Percentiles rank a stretch among this genome's conserved stretches.
Evolutionary conservation across 1,284 basidiomycete species (phyloP).

Genomic region (Chiua sp.): DNA sequence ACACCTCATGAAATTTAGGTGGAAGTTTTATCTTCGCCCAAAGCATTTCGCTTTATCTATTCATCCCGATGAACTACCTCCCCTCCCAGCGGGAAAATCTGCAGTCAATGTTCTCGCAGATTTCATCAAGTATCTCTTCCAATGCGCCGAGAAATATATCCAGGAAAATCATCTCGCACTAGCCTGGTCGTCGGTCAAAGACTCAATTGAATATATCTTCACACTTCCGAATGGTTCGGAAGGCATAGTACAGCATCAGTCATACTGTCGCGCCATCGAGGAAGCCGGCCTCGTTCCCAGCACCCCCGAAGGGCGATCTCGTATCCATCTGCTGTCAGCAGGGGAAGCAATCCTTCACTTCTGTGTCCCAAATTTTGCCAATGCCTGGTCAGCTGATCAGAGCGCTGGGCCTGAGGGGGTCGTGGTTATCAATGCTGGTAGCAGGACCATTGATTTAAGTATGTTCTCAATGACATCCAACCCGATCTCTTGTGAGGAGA

Average conservation of each 20-base stretch:
- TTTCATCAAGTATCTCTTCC: conserved; percentile 52
- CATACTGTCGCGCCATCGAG: conserved; percentile 38
- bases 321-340: conserved; percentile 48
- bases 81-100: conserved; percentile 48
- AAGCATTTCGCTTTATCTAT: background rate
- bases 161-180: conserved; percentile 46
- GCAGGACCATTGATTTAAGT: conserved; percentile 47
- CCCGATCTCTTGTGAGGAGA: conserved; percentile 36
- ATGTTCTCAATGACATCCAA: conserved; percentile 39
- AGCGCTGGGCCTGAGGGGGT: conserved; percentile 1
- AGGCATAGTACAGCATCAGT: conserved; percentile 37
- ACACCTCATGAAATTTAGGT: too few relatives aligned
- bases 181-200: conserved; percentile 33
- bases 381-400: too few relatives aligned
- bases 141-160: conserved; percentile 48
- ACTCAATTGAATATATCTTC: conserved; percentile 37
- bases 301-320: conserved; percentile 26
- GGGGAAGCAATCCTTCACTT: conserved; percentile 52
- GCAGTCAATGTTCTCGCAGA: conserved; percentile 52
- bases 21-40: background rate
- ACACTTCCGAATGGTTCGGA: conserved; percentile 46
- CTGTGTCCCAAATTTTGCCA: conserved; percentile 37
- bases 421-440: conserved; percentile 41
- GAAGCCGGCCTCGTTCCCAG: conserved; percentile 30
- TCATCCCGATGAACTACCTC: conserved; percentile 33